Percentiles rank a stretch among this genome's conserved stretches.
phyloP scores from a whole-genome alignment of 2,329 filamentous ascomycete species.

The Hypoxylon sp. region DNA sequence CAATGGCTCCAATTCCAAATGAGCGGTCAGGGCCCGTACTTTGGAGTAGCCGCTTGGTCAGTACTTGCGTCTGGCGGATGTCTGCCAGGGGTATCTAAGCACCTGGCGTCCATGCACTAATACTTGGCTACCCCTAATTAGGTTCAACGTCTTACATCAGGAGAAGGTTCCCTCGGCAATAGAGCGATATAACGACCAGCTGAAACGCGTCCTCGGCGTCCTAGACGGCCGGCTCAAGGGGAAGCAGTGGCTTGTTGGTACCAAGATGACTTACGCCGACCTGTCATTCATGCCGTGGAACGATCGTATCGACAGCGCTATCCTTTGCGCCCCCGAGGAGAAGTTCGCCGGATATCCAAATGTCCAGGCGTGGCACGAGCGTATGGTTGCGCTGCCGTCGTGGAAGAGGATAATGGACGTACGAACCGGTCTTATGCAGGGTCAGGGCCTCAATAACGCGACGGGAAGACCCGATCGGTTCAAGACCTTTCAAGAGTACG shows the following conservation, averaged over 20 bases:
- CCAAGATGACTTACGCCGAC: slow-evolving; percentile 47
- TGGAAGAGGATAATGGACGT: slow-evolving; percentile 30
- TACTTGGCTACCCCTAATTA: no score
- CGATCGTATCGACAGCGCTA: slow-evolving; percentile 16
- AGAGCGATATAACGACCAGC: slow-evolving; percentile 56
- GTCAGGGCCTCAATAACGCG: slow-evolving; percentile 22
- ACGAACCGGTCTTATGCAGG: slow-evolving; percentile 24
- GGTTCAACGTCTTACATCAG: slow-evolving; percentile 49
- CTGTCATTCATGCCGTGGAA: slow-evolving; percentile 35
- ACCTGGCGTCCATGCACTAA: background rate
- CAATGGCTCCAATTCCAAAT: slow-evolving; percentile 56
- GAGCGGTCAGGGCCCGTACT: slow-evolving; percentile 55
- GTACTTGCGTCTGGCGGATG: no score
- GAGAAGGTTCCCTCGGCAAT: slow-evolving; percentile 56
- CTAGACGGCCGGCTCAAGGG: slow-evolving; percentile 51
- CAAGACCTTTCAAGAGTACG: slow-evolving; percentile 15
- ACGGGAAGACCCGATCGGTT: slow-evolving; percentile 15
- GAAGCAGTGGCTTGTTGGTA: slow-evolving; percentile 51
- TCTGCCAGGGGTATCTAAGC: no score
- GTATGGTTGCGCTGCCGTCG: slow-evolving; percentile 24
- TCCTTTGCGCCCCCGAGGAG: slow-evolving; percentile 1
- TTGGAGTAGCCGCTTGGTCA: slow-evolving; percentile 40
- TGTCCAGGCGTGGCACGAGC: slow-evolving; percentile 34
- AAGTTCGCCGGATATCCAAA: slow-evolving; percentile 29
- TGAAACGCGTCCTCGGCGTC: slow-evolving; percentile 55